A percentile compares a stretch with the other conserved stretches of the same genome.
Evolutionary conservation across 164 flowering plant genomes (phyloP).

Genomic region (Euptelea pleiosperma): DNA sequence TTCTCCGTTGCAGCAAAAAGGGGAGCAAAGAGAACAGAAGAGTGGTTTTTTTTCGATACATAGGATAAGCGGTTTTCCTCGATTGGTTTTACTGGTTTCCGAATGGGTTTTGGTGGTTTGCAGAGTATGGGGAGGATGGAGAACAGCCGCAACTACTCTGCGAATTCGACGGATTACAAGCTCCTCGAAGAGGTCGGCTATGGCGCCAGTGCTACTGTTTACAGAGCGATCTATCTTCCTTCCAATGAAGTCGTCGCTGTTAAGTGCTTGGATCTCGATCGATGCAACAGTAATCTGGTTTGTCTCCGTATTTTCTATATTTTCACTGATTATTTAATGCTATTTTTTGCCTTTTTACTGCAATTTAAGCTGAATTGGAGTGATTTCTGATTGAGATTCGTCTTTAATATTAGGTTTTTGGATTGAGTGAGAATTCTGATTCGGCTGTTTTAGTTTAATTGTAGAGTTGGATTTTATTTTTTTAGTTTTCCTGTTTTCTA

Average conservation of each 20-base stretch:
- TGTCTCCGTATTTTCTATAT: conserved; percentile 13
- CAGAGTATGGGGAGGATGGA: conserved; percentile 52
- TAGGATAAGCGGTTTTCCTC: too few species aligned
- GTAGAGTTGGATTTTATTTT: not conserved
- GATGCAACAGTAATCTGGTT: conserved; percentile 91
- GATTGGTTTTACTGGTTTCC: too few species aligned
- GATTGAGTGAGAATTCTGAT: not conserved
- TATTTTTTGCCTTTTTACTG: not conserved
- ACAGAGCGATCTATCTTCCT: conserved; percentile 87
- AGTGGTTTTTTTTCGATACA: not conserved
- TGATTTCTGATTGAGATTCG: not conserved
- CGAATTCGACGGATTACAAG: conserved; percentile 65
- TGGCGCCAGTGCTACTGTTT: conserved; percentile 94
- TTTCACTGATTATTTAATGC: not conserved
- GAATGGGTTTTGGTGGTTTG: not conserved
- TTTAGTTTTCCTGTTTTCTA: too few species aligned
- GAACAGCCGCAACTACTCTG: conserved; percentile 39
- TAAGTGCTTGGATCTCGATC: conserved; percentile 98
- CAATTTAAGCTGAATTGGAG: not conserved
- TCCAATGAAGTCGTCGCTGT: conserved; percentile 79
- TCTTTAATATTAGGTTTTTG: not conserved
- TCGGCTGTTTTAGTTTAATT: not conserved
- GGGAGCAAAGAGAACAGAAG: not conserved
- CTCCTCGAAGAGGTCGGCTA: conserved; percentile 84
- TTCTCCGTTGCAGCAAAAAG: too few species aligned